phyloP scores from a whole-genome alignment of 1,139 yeast genomes.

The Candida frijolesensis region DNA sequence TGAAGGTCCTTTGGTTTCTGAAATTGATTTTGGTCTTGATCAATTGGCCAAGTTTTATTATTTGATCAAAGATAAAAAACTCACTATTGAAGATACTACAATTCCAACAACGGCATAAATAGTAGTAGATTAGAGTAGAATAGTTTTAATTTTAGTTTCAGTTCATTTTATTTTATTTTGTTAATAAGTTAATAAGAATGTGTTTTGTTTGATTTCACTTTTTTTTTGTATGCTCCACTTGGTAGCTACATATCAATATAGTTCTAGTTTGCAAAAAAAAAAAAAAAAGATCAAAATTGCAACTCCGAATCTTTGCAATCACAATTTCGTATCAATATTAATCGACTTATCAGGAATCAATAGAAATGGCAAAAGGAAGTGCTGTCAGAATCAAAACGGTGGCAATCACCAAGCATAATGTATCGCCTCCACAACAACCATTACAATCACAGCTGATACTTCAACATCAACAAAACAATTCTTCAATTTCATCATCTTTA shows the following conservation, averaged over 20 bases:
- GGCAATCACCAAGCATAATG: not conserved
- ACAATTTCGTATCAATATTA: not conserved
- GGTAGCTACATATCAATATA: not conserved
- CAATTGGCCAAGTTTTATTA: constrained; percentile 29
- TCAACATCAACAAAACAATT: not conserved
- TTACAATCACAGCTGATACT: not conserved
- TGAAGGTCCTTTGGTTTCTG: constrained; percentile 26
- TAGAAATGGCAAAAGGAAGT: constrained; percentile 1
- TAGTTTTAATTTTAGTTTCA: no score
- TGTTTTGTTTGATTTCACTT: not conserved
- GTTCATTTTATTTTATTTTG: not conserved
- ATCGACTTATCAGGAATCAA: not conserved
- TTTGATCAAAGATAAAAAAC: constrained; percentile 16
- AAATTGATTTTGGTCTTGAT: constrained; percentile 26
- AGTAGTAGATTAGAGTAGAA: not conserved
- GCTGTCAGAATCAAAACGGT: not conserved
- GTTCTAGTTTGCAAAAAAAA: not conserved
- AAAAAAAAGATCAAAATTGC: not conserved
- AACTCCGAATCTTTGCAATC: not conserved
- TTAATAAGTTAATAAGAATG: not conserved
- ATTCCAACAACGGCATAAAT: not conserved
- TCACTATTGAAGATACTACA: constrained; percentile 14
- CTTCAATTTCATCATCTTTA: not conserved
- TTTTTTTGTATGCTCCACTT: not conserved
- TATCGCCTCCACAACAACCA: not conserved